phyloP scores from a whole-genome alignment of 768 basidiomycete genomes.

The Peribolospora kevripleyi region DNA sequence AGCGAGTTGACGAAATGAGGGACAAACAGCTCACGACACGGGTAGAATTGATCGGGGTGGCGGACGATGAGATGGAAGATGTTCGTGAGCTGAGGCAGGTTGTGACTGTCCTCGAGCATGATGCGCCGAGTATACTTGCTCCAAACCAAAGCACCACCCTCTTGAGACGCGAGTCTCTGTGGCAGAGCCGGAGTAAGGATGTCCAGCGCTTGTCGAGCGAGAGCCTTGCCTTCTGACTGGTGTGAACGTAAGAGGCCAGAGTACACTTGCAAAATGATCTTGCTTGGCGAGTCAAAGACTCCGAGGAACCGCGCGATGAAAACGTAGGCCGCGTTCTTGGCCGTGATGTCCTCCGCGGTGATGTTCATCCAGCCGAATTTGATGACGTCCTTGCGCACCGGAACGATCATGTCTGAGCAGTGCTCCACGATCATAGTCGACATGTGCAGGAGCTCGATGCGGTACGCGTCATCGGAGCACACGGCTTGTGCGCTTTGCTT shows the following conservation, averaged over 20 bases:
- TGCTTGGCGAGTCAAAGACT: slow-evolving; percentile 62
- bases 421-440: slow-evolving; percentile 70
- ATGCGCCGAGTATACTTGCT: slow-evolving; percentile 61
- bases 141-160: slow-evolving; percentile 36
- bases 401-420: slow-evolving; percentile 52
- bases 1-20: slow-evolving; percentile 81
- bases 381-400: slow-evolving; percentile 73
- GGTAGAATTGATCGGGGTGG: slow-evolving; percentile 74
- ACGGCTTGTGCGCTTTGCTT: slow-evolving; percentile 23
- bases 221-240: slow-evolving; percentile 50
- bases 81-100: slow-evolving; percentile 36
- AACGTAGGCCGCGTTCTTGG: slow-evolving; percentile 78
- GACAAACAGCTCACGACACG: slow-evolving; percentile 73
- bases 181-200: slow-evolving; percentile 64
- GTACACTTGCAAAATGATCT: slow-evolving; percentile 80
- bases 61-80: slow-evolving; percentile 84
- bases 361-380: slow-evolving; percentile 80
- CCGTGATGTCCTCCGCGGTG: slow-evolving; percentile 56
- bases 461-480: slow-evolving; percentile 47
- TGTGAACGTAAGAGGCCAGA: slow-evolving; percentile 57
- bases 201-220: slow-evolving; percentile 65
- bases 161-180: slow-evolving; percentile 27
- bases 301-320: slow-evolving; percentile 79
- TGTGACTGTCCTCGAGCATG: slow-evolving; percentile 62
- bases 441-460: slow-evolving; percentile 71